Evolutionary conservation across 305 asterid genomes (phyloP).

Genomic region (Solanum hybrid): DNA sequence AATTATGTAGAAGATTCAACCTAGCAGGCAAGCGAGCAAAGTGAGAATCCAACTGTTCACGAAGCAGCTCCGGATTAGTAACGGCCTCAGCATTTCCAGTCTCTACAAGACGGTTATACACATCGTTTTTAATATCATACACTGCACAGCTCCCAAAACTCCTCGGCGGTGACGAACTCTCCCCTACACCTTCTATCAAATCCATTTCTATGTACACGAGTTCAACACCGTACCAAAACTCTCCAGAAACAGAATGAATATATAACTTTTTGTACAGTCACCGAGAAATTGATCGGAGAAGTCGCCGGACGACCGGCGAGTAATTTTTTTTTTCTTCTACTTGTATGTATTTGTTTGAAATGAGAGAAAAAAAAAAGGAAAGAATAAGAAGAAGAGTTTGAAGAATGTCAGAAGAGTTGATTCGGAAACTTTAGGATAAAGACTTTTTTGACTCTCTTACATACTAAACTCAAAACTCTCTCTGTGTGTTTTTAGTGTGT

Average conservation of each 20-base stretch:
- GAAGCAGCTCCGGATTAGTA: slow-evolving; percentile 52
- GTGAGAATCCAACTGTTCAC: slow-evolving; percentile 70
- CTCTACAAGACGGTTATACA: slow-evolving; percentile 56
- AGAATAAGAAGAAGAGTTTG: background rate
- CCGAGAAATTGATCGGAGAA: background rate
- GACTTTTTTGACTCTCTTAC: background rate
- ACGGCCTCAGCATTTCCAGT: slow-evolving; percentile 57
- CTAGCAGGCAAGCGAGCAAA: slow-evolving; percentile 83
- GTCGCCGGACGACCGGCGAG: background rate
- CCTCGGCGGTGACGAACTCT: slow-evolving; percentile 89
- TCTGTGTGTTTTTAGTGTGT: background rate
- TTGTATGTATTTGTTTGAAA: background rate
- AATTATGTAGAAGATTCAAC: slow-evolving; percentile 20
- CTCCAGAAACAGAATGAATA: background rate
- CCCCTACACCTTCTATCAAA: slow-evolving; percentile 82
- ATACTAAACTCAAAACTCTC: background rate
- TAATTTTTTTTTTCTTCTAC: slow-evolving; percentile 13
- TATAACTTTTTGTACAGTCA: background rate
- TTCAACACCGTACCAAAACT: background rate
- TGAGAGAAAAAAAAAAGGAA: slow-evolving; percentile 29
- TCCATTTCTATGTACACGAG: slow-evolving; percentile 33
- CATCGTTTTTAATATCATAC: slow-evolving; percentile 56
- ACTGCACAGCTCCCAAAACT: slow-evolving; percentile 51
- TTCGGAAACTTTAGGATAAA: background rate
- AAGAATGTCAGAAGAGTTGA: slow-evolving; percentile 25